Evolutionary conservation across 306 rosid species (phyloP).

Genomic region (Coriaria nepalensis): DNA sequence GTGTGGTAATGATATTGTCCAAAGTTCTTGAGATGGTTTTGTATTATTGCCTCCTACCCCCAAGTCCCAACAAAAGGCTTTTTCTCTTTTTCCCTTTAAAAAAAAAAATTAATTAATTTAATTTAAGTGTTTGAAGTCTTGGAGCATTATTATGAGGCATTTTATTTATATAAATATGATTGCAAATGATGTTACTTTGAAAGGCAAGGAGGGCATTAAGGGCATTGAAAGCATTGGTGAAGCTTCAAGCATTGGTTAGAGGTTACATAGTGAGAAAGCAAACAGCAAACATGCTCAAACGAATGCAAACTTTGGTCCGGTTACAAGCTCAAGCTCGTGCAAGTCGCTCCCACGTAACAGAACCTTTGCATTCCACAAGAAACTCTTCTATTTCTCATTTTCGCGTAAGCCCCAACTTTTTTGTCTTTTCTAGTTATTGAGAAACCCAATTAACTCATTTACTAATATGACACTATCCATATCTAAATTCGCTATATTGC

Average conservation of each 20-base stretch:
- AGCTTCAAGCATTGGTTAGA: slow-evolving; percentile 84
- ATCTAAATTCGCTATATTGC: neutral
- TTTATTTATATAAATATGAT: neutral
- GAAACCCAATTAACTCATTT: neutral
- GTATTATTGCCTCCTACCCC: too few relatives aligned
- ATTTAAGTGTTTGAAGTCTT: neutral
- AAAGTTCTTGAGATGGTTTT: too few relatives aligned
- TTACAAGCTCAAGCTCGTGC: slow-evolving; percentile 74
- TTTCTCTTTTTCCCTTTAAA: too few relatives aligned
- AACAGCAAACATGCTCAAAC: slow-evolving; percentile 75
- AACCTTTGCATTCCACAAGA: slow-evolving; percentile 32
- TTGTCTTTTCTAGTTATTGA: neutral
- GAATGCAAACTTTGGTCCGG: slow-evolving; percentile 86
- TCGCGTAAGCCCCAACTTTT: slow-evolving; percentile 32
- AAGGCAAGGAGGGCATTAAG: slow-evolving; percentile 92
- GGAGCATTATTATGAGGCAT: neutral
- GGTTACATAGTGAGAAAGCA: slow-evolving; percentile 89
- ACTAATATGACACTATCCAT: neutral
- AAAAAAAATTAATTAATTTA: too few relatives aligned
- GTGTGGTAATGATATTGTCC: too few relatives aligned
- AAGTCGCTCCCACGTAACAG: slow-evolving; percentile 37
- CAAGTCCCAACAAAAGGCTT: too few relatives aligned
- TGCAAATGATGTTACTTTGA: slow-evolving; percentile 3
- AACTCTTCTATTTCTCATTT: slow-evolving; percentile 34
- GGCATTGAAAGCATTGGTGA: slow-evolving; percentile 87